phyloP scores from a whole-genome alignment of 805 yeast species.

The Lipomyces orientalis region DNA sequence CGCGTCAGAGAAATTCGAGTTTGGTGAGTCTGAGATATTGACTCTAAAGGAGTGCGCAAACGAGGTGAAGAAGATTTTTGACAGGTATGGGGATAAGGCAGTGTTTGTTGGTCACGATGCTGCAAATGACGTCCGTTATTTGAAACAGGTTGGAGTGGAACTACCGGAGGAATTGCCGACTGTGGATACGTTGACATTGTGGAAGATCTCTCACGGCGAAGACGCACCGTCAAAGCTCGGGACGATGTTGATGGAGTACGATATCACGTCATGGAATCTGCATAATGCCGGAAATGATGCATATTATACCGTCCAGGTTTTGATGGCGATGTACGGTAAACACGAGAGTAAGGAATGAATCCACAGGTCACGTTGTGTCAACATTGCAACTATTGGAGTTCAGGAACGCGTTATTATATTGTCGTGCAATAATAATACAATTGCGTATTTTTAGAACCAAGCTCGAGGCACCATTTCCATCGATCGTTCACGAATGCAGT shows the following conservation, averaged over 20 bases:
- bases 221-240: constrained; percentile 10
- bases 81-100: not conserved
- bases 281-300: constrained; percentile 39
- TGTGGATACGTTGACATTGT: constrained; percentile 19
- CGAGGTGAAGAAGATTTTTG: constrained; percentile 7
- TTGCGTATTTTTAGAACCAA: too few species aligned
- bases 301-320: constrained; percentile 28
- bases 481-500: too few species aligned
- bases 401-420: not conserved
- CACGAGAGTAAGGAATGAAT: not conserved
- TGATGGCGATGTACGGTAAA: constrained; percentile 13
- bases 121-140: constrained; percentile 20
- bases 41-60: constrained; percentile 3
- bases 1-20: constrained; percentile 23
- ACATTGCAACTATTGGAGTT: not conserved
- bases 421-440: not conserved
- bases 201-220: constrained; percentile 14
- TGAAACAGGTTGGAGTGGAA: constrained; percentile 6
- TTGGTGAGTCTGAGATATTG: constrained; percentile 22
- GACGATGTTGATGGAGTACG: not conserved
- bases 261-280: constrained; percentile 20
- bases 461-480: too few species aligned
- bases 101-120: constrained; percentile 32
- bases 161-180: constrained; percentile 4
- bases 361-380: not conserved